phyloP scores from a whole-genome alignment of 139 green algal genomes.

The Chlorella sp. region DNA sequence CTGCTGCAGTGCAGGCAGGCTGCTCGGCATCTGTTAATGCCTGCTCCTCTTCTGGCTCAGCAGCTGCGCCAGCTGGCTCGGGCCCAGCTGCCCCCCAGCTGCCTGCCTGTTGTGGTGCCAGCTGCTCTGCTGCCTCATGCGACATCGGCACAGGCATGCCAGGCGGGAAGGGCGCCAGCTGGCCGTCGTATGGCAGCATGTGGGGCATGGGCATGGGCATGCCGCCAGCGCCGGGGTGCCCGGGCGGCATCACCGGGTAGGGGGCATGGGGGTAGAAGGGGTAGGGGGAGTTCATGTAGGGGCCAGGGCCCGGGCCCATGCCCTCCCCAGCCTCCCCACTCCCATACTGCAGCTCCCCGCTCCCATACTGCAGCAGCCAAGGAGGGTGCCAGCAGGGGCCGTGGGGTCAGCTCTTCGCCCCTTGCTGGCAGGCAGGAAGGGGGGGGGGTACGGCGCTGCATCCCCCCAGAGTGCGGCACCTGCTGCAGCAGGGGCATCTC shows the following conservation, averaged over 20 bases:
- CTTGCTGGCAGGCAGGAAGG: neutral
- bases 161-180: constrained; percentile 16
- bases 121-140: constrained; percentile 4
- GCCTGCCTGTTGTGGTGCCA: neutral
- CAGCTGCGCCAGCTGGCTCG: neutral
- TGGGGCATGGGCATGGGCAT: constrained; percentile 16
- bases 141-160: constrained; percentile 33
- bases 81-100: neutral
- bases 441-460: neutral
- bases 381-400: neutral
- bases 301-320: neutral
- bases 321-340: neutral
- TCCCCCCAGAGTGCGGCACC: too few species aligned
- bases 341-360: constrained; percentile 23
- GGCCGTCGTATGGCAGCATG: neutral
- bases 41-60: neutral
- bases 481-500: neutral
- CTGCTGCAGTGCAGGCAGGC: neutral
- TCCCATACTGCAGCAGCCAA: constrained; percentile 29
- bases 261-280: neutral
- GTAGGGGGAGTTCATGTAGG: neutral
- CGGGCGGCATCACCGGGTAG: neutral
- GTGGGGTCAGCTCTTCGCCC: too few species aligned
- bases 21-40: neutral
- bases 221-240: neutral